phyloP scores from a whole-genome alignment of 176 grass and related monocot genomes.

The Lolium multiflorum region DNA sequence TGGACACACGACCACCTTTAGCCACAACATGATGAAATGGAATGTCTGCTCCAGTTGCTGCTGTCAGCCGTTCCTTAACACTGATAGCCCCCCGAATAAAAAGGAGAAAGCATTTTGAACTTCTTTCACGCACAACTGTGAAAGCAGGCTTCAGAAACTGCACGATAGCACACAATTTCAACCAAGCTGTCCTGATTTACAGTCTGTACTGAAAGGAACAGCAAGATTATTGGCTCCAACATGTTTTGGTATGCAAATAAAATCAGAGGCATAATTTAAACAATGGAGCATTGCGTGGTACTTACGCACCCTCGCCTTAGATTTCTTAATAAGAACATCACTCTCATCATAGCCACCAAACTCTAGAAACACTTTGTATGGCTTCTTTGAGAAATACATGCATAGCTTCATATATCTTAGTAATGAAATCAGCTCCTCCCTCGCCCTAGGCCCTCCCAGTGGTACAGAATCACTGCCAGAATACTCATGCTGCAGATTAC shows the following conservation, averaged over 20 bases:
- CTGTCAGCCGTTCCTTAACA: conserved; percentile 83
- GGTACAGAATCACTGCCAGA: conserved; percentile 63
- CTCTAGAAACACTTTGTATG: conserved; percentile 79
- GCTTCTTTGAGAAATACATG: conserved; percentile 96
- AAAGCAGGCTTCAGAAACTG: conserved; percentile 94
- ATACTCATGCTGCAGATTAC: conserved; percentile 91
- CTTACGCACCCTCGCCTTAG: conserved; percentile 98
- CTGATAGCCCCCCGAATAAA: conserved; percentile 93
- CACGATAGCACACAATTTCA: conserved; percentile 40
- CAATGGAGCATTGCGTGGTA: conserved; percentile 52
- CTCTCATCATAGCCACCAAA: conserved; percentile 57
- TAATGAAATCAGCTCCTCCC: conserved; percentile 59
- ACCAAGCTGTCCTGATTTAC: conserved; percentile 23
- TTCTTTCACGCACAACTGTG: conserved; percentile 70
- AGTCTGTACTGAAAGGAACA: conserved; percentile 10
- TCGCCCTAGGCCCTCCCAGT: conserved; percentile 59
- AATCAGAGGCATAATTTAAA: conserved; percentile 20
- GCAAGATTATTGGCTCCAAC: not conserved
- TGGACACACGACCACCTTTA: conserved; percentile 52
- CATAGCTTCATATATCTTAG: conserved; percentile 73
- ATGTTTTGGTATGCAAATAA: not conserved
- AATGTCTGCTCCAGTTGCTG: conserved; percentile 76
- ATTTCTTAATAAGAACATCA: conserved; percentile 80
- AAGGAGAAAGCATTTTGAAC: conserved; percentile 80
- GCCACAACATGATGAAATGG: conserved; percentile 68